Conservation (phyloP, 176 grass and related monocot genomes). For the Oryza coarctata region DNA sequence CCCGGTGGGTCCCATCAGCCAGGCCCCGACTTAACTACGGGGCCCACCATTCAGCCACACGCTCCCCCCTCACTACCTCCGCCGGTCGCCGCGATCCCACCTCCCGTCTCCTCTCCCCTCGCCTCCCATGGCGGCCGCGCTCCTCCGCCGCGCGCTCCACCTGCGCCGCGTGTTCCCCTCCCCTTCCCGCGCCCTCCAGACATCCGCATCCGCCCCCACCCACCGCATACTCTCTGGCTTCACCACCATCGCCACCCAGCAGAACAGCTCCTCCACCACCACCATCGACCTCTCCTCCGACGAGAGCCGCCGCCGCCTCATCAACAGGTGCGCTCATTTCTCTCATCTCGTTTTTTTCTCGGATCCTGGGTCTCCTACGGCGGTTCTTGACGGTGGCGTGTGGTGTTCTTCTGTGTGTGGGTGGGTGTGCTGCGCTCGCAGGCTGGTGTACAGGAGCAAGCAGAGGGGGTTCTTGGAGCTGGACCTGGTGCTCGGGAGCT, state of each 20-base stretch:
- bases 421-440: constrained; percentile 16
- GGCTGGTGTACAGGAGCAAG: constrained; percentile 90
- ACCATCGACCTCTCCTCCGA: constrained; percentile 61
- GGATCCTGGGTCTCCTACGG: background rate
- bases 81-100: background rate
- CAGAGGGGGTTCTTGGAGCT: constrained; percentile 92
- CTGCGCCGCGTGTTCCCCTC: constrained; percentile 40
- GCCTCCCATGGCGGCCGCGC: constrained; percentile 40
- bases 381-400: background rate
- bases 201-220: background rate
- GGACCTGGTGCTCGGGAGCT: constrained; percentile 80
- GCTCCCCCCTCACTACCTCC: background rate
- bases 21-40: background rate
- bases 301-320: constrained; percentile 84
- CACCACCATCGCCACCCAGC: constrained; percentile 34
- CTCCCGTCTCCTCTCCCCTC: background rate
- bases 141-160: constrained; percentile 39
- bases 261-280: constrained; percentile 24
- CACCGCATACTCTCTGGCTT: constrained; percentile 26
- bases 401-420: background rate
- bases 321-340: constrained; percentile 56
- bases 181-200: background rate
- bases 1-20: background rate
- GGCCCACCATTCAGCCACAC: constrained; percentile 38
- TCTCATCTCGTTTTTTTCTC: background rate